Evolutionary conservation across 2,329 filamentous ascomycete species (phyloP).

Genomic region (Lasiodiplodia theobromae): DNA sequence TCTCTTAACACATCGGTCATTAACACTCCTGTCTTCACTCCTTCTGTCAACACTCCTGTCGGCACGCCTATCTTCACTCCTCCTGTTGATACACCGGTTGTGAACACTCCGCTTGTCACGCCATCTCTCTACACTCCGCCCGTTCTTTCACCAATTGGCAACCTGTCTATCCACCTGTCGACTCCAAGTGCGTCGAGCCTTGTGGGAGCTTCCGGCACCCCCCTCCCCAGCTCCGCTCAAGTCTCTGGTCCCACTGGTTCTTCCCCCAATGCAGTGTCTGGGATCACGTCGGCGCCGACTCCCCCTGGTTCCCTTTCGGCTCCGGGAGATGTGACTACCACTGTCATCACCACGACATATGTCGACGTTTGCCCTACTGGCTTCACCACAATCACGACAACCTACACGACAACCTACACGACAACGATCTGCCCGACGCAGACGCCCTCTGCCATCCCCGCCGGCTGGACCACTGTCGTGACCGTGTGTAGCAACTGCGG

Average conservation of each 20-base stretch:
- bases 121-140: neutral
- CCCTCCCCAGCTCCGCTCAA: neutral
- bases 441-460: constrained; percentile 31
- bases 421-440: constrained; percentile 34
- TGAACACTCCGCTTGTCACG: neutral
- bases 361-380: constrained; percentile 45
- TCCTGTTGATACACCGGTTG: neutral
- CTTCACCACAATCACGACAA: constrained; percentile 42
- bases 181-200: neutral
- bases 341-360: constrained; percentile 40
- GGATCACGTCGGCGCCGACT: constrained; percentile 5
- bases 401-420: constrained; percentile 39
- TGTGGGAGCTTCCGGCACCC: neutral
- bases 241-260: constrained; percentile 3
- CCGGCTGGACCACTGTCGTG: constrained; percentile 40
- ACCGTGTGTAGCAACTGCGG: constrained; percentile 41
- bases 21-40: neutral
- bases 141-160: neutral
- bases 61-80: constrained; percentile 1
- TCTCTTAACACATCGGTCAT: neutral
- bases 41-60: neutral
- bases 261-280: neutral
- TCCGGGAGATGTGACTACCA: constrained; percentile 22
- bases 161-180: neutral
- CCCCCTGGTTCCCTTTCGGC: neutral